Evolutionary conservation across 192 early-diverging fungal species (phyloP), one percentile per base, ranked within the genome.

Genomic region (Coemansia sp.): DNA sequence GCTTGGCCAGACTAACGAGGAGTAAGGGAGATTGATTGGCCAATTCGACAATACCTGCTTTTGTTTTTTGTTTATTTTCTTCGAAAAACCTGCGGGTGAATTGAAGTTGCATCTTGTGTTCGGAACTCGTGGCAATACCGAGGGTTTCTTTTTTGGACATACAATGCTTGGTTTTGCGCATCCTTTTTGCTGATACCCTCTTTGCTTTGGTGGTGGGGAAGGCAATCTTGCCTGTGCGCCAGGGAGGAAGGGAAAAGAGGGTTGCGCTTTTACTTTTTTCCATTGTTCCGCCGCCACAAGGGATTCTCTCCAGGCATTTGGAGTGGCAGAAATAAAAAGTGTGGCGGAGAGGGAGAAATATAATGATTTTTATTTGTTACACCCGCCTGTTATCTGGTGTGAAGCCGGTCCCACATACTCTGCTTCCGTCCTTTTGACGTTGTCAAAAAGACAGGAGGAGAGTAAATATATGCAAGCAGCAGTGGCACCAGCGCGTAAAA

Each of bases 241-340:
- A 6, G 33, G 34, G 24, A 58, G n/a, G 24, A 34, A 56, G n/a
- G 53, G 10, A 24, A 16, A 38, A 36, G 16, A 33, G 34, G 33
- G 24, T 20, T 63, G 11, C 21, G 38, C 10, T n/a, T 49, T 48
- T 48, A 48, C 7, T 45, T 26, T 8, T 63, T 24, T 24, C 49
- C 56, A 58, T 58, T 58, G 56, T 58, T 33, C n/a, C n/a, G n/a
- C 16, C 56, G 35, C 56, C 30, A 58, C 35, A 58, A 33, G 35
- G 56, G 35, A 33, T 38, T 58, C 35, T 36, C 35, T 58, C 33
- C 56, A 36, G 16, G 56, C 56, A 58, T 38, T 58, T 58, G 56
- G 56, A 58, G 30, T n/a, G 56, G n/a, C n/a, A n/a, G n/a, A n/a
- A n/a, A 58, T 33, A 24, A 52, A 6, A 52, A 12, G 23, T 21